These are phyloP conservation scores for Rhynchospora breviuscula DNA, from an alignment of 176 grass and related monocot genomes.

Conservation along the genomic window DNA sequence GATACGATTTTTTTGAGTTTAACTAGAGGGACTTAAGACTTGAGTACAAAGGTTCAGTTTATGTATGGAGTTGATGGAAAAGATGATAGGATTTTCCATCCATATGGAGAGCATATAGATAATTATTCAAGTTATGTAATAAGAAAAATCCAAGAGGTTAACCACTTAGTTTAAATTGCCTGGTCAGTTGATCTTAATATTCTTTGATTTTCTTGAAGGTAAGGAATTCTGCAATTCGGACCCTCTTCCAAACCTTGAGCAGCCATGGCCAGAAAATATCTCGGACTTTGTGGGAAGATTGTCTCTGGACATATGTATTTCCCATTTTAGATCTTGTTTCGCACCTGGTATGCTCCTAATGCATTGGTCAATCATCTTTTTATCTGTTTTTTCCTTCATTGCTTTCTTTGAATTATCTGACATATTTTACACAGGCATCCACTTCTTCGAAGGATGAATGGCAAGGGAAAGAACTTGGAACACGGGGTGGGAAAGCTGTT, in stretches of 20 bases:
- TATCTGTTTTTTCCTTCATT: conserved; percentile 10
- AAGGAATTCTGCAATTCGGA: conserved; percentile 89
- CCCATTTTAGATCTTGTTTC: conserved; percentile 95
- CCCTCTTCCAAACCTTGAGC: conserved; percentile 85
- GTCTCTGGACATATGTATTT: conserved; percentile 88
- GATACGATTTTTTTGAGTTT: not conserved
- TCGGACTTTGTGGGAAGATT: conserved; percentile 90
- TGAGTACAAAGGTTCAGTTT: not conserved
- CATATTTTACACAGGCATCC: conserved; percentile 58
- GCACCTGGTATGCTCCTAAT: conserved; percentile 59
- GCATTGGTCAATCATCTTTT: conserved; percentile 17
- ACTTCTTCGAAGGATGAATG: conserved; percentile 94
- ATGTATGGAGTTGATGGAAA: not conserved
- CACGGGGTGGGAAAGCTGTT: conserved; percentile 90
- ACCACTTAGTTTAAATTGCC: not conserved
- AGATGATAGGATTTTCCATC: not conserved
- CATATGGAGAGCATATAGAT: not conserved
- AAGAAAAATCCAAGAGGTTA: not conserved
- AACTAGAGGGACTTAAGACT: not conserved
- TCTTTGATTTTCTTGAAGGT: conserved; percentile 37
- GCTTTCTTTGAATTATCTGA: conserved; percentile 24
- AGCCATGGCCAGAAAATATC: conserved; percentile 96
- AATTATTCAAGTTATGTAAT: not conserved
- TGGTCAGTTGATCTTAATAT: not conserved
- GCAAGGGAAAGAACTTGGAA: conserved; percentile 97